Conservation (phyloP, 371 early-diverging fungal species). For the Nosema muscidifuracis region DNA sequence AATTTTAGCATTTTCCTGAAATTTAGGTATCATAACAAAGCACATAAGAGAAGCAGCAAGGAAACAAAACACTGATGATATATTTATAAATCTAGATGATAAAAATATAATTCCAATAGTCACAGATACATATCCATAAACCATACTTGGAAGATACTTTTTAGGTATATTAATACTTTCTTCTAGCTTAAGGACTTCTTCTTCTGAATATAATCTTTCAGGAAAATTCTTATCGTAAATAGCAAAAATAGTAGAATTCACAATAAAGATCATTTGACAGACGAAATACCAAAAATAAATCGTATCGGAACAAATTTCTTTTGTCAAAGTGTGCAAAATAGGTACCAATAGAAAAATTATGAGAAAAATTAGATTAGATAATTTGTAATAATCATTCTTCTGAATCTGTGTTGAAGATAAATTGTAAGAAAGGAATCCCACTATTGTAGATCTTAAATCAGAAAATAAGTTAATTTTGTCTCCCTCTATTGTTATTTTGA, state of each 20-base stretch:
- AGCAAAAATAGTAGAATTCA: constrained; percentile 25
- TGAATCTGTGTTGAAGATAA: background rate
- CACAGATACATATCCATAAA: constrained; percentile 17
- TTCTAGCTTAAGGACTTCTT: constrained; percentile 31
- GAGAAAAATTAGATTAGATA: constrained; percentile 29
- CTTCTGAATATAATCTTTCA: constrained; percentile 1
- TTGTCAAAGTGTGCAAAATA: constrained; percentile 33
- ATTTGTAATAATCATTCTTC: constrained; percentile 2
- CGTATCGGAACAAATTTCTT: constrained; percentile 33
- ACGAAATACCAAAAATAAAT: constrained; percentile 35
- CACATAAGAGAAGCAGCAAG: constrained; percentile 23
- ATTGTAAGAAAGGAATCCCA: background rate
- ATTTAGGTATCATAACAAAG: constrained; percentile 13
- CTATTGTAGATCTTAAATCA: constrained; percentile 1
- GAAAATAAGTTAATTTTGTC: constrained; percentile 7
- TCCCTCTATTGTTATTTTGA: constrained; percentile 6
- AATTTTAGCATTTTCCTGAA: background rate
- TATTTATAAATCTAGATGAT: constrained; percentile 32
- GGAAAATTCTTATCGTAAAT: constrained; percentile 7
- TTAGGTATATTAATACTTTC: constrained; percentile 36
- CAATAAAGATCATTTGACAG: constrained; percentile 27
- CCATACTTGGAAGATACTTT: constrained; percentile 10
- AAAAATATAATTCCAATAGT: constrained; percentile 32
- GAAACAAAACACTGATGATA: constrained; percentile 36
- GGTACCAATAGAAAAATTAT: constrained; percentile 28